Evolutionary conservation across 2,329 filamentous ascomycete genomes (phyloP).

Genomic region (Dothideomycetes sp.): DNA sequence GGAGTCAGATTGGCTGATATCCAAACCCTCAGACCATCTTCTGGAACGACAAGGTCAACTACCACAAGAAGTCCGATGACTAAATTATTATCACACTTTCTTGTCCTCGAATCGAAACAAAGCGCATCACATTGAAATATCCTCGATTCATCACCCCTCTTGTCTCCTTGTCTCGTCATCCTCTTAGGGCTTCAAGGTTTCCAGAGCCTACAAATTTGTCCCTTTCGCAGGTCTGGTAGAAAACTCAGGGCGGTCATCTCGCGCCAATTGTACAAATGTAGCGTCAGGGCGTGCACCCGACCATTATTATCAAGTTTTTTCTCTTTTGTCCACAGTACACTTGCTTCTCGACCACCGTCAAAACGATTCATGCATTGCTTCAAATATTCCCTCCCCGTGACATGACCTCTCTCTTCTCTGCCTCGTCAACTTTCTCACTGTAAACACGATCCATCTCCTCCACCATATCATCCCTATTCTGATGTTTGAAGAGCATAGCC

Average conservation of each 20-base stretch:
- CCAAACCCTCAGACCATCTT: slow-evolving; percentile 35
- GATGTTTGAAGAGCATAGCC: slow-evolving; percentile 33
- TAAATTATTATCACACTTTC: too few species aligned
- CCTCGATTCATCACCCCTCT: too few species aligned
- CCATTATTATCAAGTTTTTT: slow-evolving; percentile 11
- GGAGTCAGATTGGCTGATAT: not conserved
- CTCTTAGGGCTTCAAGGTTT: too few species aligned
- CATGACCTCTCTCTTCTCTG: slow-evolving; percentile 11
- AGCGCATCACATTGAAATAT: not conserved
- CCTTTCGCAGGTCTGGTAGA: too few species aligned
- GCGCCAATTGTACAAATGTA: slow-evolving; percentile 13
- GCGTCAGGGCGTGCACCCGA: slow-evolving; percentile 8
- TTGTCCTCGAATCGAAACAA: slow-evolving; percentile 2
- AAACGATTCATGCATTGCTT: not conserved
- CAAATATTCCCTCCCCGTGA: slow-evolving; percentile 2
- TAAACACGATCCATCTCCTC: slow-evolving; percentile 16
- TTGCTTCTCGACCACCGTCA: not conserved
- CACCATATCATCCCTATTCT: slow-evolving; percentile 13
- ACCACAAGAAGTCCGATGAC: slow-evolving; percentile 72
- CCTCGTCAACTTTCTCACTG: slow-evolving; percentile 11
- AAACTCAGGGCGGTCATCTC: slow-evolving; percentile 9
- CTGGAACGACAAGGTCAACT: slow-evolving; percentile 95
- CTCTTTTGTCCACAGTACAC: slow-evolving; percentile 4
- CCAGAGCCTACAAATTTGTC: too few species aligned
- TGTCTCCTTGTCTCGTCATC: too few species aligned